Evolutionary conservation across 805 yeast species (phyloP), one percentile per base, ranked within the genome.

Genomic region (Cyberlindnera veronae): DNA sequence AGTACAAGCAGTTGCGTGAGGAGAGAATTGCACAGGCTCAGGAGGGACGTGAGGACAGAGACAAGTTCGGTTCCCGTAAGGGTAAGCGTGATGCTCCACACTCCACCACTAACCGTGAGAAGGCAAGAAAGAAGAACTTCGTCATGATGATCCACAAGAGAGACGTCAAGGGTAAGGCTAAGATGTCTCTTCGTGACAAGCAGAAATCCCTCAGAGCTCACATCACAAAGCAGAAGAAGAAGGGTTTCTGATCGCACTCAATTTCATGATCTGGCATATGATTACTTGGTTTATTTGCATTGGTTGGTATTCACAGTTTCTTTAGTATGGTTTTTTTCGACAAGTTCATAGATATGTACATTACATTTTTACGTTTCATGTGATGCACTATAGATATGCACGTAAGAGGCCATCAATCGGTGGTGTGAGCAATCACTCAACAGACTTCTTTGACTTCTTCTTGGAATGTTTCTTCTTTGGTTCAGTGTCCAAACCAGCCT

Each of bases 91-190:
- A 79, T 18, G 74, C 75, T 40, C 72, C 76, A 14, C 97, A 84
- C 60, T 86, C 95, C 21, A 90, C 98, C 10, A 93, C 99, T 3
- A 93, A 93, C 64, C 80, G 79, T 66, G 97, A 95, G 67, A 93
- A 93, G 77, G 95, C 89, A 18, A 77, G 98, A 64, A 88, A 88
- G 88, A 93, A 93, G 96, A 93, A 93, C 67, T 93, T 89, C 60
- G 91, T 93, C 61, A 93, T 93, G 99, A 86, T 86, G 91, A 86
- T 93, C 53, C 99, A 93, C 66, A 93, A 91, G 69, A 79, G 79
- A 56, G 81, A 86, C 36, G 98, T 93, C 29, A 95, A 86, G 64
- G 98, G 98, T 48, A 93, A 93, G 65, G 90, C 84, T 49, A 85
- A 82, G 67, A 72, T 84, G 74, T 86, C 96, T 42, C 71, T 93